Percentiles rank a stretch among this genome's conserved stretches.
Evolutionary conservation across 78 protist genomes (phyloP).

Genomic region (Andalucia godoyi): DNA sequence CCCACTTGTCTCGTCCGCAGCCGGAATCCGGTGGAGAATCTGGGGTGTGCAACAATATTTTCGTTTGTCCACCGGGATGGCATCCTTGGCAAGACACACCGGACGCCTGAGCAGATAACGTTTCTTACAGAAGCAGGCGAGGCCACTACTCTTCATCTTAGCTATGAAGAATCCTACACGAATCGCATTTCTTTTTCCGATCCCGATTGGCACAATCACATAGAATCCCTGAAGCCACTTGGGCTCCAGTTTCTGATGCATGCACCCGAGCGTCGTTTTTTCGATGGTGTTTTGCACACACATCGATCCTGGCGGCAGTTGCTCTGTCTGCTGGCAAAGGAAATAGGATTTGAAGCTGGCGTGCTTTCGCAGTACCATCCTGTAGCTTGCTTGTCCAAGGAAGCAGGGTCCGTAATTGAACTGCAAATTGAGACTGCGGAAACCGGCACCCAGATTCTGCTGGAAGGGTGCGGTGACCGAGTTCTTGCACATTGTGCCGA

Average conservation of each 20-base stretch:
- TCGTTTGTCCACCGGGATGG: no score
- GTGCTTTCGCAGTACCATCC: background rate
- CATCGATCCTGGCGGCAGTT: background rate
- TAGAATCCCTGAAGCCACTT: slow-evolving; percentile 3
- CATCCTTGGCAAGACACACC: no score
- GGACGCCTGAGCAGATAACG: no score
- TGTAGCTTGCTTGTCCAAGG: background rate
- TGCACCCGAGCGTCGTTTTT: background rate
- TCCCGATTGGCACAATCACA: background rate
- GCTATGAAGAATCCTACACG: no score
- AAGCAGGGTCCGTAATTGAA: background rate
- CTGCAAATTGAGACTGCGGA: background rate
- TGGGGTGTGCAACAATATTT: no score
- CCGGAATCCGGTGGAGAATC: no score
- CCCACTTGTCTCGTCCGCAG: no score
- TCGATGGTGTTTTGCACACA: background rate
- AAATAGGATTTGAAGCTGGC: slow-evolving; percentile 5
- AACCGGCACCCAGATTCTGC: background rate
- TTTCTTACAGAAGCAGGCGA: no score
- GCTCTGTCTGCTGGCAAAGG: background rate
- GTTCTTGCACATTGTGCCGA: no score
- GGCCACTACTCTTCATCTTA: no score
- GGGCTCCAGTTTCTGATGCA: background rate
- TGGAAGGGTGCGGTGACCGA: no score
- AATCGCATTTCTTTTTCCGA: no score